Percentiles rank a stretch among this genome's conserved stretches.
phyloP scores from a whole-genome alignment of 257 asterid genomes.

The Forsythia viridissima region DNA sequence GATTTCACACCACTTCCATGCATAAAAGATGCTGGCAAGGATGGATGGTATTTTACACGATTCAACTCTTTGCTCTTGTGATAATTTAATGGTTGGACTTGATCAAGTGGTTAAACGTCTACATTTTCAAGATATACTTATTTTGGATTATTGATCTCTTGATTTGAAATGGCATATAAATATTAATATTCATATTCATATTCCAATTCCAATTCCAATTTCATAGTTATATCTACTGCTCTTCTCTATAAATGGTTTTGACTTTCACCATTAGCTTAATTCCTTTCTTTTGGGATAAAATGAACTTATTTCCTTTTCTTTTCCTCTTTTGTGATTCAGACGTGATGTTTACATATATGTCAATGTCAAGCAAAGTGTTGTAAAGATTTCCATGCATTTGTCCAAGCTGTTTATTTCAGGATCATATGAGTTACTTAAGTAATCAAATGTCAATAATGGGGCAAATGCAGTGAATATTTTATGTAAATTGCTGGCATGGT shows the following conservation, averaged over 20 bases:
- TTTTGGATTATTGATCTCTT: not conserved
- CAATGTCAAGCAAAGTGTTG: not conserved
- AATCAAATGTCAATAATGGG: not conserved
- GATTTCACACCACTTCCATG: slow-evolving; percentile 82
- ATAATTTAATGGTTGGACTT: not conserved
- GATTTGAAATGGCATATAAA: not conserved
- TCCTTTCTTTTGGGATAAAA: not conserved
- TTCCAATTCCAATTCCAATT: not conserved
- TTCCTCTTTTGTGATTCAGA: not conserved
- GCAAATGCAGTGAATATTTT: slow-evolving; percentile 8
- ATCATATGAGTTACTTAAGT: not conserved
- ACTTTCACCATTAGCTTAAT: not conserved
- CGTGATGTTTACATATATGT: not conserved
- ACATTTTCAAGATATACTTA: not conserved
- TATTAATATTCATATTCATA: not conserved
- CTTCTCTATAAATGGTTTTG: not conserved
- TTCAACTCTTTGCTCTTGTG: slow-evolving; percentile 10
- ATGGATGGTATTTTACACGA: slow-evolving; percentile 70
- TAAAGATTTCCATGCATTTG: not conserved
- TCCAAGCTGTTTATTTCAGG: not conserved
- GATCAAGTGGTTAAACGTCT: not conserved
- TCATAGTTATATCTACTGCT: not conserved
- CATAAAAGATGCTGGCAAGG: slow-evolving; percentile 85
- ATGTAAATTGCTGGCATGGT: not conserved
- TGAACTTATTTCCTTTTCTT: not conserved